phyloP scores from a whole-genome alignment of 306 rosid genomes.

The Lithocarpus polystachyus region DNA sequence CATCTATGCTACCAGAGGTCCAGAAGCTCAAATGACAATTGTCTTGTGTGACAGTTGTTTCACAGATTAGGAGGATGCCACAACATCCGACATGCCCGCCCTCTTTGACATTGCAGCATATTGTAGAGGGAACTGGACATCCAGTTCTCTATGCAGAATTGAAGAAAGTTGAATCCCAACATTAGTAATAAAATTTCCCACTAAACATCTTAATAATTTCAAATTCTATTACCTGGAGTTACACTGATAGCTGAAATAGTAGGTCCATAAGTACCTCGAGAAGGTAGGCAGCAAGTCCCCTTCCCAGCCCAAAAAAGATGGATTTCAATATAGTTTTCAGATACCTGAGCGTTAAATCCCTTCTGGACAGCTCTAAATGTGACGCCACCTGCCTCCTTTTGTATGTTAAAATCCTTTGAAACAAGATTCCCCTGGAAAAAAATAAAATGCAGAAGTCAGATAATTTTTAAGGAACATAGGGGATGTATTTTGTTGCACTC shows the following conservation, averaged over 20 bases:
- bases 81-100: not conserved
- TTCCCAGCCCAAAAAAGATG: conserved; percentile 93
- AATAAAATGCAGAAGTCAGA: not conserved
- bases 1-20: not conserved
- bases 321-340: conserved; percentile 61
- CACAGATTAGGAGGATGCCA: too few species aligned
- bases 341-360: conserved; percentile 41
- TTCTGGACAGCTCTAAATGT: conserved; percentile 35
- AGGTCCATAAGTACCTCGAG: conserved; percentile 68
- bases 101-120: not conserved
- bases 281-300: conserved; percentile 78
- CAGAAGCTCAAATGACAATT: not conserved
- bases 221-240: conserved; percentile 53
- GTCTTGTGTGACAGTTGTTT: not conserved
- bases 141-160: not conserved
- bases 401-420: conserved; percentile 59
- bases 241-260: conserved; percentile 71
- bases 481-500: not conserved
- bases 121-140: not conserved
- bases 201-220: not conserved
- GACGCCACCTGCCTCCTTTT: conserved; percentile 58
- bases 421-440: conserved; percentile 53
- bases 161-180: not conserved
- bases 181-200: not conserved
- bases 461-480: not conserved